phyloP scores from a whole-genome alignment of 2,329 filamentous ascomycete genomes.

The Aspergillus oerlinghausenensis region DNA sequence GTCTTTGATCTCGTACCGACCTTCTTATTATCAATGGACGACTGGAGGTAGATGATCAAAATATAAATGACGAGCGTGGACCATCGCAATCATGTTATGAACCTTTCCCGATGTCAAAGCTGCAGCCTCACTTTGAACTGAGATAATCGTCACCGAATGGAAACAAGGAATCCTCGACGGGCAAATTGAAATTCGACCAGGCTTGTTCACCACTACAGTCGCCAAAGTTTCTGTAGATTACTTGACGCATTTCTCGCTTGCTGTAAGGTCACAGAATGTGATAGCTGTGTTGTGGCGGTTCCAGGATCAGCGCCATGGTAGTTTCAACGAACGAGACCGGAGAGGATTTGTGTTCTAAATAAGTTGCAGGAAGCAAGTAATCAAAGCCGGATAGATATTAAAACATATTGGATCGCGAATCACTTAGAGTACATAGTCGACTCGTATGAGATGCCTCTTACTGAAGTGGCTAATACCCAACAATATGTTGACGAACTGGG shows the following conservation, averaged over 20 bases:
- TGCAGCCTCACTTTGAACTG: background rate
- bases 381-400: background rate
- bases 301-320: background rate
- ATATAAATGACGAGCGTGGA: background rate
- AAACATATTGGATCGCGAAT: background rate
- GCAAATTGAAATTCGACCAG: background rate
- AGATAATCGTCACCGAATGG: background rate
- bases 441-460: background rate
- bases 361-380: background rate
- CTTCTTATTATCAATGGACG: background rate
- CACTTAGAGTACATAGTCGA: background rate
- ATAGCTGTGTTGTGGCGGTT: background rate
- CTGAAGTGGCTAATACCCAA: background rate
- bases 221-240: background rate
- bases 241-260: background rate
- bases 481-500: background rate
- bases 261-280: background rate
- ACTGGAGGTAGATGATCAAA: background rate
- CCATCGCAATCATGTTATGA: background rate
- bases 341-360: background rate
- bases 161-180: slow-evolving; percentile 3
- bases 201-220: background rate
- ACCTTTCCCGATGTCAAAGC: background rate
- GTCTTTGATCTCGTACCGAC: background rate
- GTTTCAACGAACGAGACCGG: background rate